Base-by-base conservation (phyloP, 2,329 filamentous ascomycete genomes). In the Exophiala oligosperma region DNA sequence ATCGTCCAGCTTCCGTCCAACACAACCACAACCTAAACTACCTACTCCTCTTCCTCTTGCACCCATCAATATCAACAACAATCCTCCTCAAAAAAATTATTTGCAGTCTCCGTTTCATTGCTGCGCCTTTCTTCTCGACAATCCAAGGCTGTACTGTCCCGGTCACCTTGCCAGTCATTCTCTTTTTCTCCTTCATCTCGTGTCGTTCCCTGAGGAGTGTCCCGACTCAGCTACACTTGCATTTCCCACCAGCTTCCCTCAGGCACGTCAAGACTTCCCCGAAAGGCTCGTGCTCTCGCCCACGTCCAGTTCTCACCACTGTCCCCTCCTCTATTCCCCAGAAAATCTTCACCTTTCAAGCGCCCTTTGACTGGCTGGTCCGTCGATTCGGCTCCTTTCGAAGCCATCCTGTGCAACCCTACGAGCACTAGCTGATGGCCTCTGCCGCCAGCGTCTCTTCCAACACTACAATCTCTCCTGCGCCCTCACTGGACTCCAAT, bases 391-490 rank as follows among this genome's bases (percentile, higher is more conserved):
- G 51, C 62, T 62, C 52, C 44, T 29, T 29, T 54, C 49, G 24
- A 57, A 55, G 49, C 52, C 38, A 54, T 61, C 58, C 61, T 66
- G 64, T 66, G 57, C 54, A 48, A 66, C 64, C 49, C 60, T 59
- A 59, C 49, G 53, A 59, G 56, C 53, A 51, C 46, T 56, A 66
- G 57, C 63, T 64, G 52, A 66, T 66, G 64, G 64, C 64, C 55
- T 64, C 64, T 62, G 62, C 62, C 29, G 52, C 64, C 56, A 65
- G 56, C 59, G 46, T 60, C 37, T 52, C 64, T 53, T 49, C 62
- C 48, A 52, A 61, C 43, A 48, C 56, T 24, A 58, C 52, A 47
- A 55, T 41, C 35, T 57, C 62, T 9, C 55, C 62, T 38, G 52
- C 44, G 49, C 41, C 48, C 49, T 37, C 52, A 23, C 52, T 59